phyloP scores from a whole-genome alignment of 1,284 basidiomycete species.

The Golubevia pallescens region DNA sequence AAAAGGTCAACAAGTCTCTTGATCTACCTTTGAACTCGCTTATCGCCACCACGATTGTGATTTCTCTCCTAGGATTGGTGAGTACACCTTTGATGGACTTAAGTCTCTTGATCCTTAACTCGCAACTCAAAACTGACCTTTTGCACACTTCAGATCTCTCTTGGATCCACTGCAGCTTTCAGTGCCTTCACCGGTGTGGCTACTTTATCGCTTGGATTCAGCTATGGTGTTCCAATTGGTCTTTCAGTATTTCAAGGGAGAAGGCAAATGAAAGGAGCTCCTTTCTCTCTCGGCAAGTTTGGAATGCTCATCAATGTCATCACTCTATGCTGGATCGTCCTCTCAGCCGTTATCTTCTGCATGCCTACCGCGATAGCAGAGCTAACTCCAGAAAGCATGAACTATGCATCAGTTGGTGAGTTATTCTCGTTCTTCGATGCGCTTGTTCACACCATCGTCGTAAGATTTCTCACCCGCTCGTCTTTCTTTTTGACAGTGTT shows the following conservation, averaged over 20 bases:
- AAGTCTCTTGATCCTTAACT: no score
- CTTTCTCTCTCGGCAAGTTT: conserved; percentile 65
- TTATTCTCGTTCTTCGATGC: conserved; percentile 42
- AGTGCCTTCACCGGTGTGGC: conserved; percentile 64
- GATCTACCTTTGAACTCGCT: conserved; percentile 66
- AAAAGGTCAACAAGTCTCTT: conserved; percentile 63
- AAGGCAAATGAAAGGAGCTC: conserved; percentile 59
- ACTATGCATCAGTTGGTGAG: conserved; percentile 33
- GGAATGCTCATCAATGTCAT: conserved; percentile 64
- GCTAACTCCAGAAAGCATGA: conserved; percentile 65
- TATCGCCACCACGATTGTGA: conserved; percentile 65
- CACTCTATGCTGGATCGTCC: conserved; percentile 66
- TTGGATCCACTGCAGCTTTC: conserved; percentile 63
- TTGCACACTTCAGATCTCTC: conserved; percentile 36
- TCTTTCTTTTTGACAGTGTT: conserved; percentile 57
- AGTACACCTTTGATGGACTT: no score
- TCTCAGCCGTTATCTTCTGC: conserved; percentile 67
- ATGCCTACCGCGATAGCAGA: conserved; percentile 66
- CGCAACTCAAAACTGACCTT: no score
- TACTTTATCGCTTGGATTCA: conserved; percentile 62
- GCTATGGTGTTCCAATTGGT: conserved; percentile 66
- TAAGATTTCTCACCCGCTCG: neutral
- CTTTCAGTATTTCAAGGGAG: conserved; percentile 64
- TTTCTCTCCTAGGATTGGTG: conserved; percentile 64
- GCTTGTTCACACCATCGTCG: conserved; percentile 5